Evolutionary conservation across 2,329 filamentous ascomycete species (phyloP).

Genomic region (Colletotrichum agaves): DNA sequence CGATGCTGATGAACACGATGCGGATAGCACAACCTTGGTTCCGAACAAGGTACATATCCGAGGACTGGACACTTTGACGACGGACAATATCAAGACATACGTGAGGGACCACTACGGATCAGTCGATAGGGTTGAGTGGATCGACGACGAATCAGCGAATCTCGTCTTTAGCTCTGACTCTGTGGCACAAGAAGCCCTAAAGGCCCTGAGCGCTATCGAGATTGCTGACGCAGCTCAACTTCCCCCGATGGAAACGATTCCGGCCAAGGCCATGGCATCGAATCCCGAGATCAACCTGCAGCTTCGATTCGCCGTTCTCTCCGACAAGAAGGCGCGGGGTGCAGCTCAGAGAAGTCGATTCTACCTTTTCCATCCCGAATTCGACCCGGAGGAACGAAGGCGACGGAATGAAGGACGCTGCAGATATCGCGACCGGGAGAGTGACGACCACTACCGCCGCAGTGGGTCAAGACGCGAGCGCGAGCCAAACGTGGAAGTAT

Average conservation of each 20-base stretch:
- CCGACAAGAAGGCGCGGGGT: constrained; percentile 83
- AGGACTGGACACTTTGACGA: constrained; percentile 84
- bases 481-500: constrained; percentile 61
- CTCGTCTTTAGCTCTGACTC: constrained; percentile 75
- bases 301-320: constrained; percentile 77
- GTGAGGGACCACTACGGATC: constrained; percentile 73
- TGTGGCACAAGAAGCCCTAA: constrained; percentile 64
- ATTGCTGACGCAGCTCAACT: constrained; percentile 65
- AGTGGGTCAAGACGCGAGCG: constrained; percentile 55
- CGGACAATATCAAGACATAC: constrained; percentile 82
- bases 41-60: constrained; percentile 80
- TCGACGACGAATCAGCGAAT: constrained; percentile 92
- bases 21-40: constrained; percentile 17
- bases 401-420: constrained; percentile 68
- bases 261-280: constrained; percentile 74
- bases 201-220: constrained; percentile 62
- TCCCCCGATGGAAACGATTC: constrained; percentile 71
- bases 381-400: constrained; percentile 81
- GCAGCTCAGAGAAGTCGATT: constrained; percentile 87
- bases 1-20: constrained; percentile 8
- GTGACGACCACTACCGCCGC: constrained; percentile 48
- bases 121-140: constrained; percentile 84
- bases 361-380: constrained; percentile 91
- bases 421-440: constrained; percentile 71
- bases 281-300: constrained; percentile 77